phyloP scores from a whole-genome alignment of 2,329 filamentous ascomycete genomes.

The Lasiodiplodia hormozganensis region DNA sequence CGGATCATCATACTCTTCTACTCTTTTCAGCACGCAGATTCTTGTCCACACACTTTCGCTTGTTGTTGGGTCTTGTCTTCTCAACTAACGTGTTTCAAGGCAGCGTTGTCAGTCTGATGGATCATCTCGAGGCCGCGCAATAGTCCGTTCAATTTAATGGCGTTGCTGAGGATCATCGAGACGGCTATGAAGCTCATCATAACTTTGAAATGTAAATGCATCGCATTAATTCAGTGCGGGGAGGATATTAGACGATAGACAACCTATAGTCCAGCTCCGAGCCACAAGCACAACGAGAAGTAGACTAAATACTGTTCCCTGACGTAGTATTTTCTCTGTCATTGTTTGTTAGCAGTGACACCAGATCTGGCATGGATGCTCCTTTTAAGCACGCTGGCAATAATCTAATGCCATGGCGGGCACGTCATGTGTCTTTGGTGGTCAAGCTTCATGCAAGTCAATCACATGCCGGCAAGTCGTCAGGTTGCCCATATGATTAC shows the following conservation, averaged over 20 bases:
- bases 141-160: not conserved
- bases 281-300: no score
- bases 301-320: no score
- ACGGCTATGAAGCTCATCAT: not conserved
- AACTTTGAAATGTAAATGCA: not conserved
- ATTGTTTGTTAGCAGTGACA: not conserved
- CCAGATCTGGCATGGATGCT: not conserved
- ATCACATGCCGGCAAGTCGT: not conserved
- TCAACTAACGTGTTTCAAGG: not conserved
- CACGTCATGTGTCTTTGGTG: not conserved
- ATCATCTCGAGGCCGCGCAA: not conserved
- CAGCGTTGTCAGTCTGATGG: not conserved
- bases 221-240: not conserved
- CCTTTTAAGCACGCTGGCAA: not conserved
- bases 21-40: no score
- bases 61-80: no score
- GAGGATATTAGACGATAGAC: not conserved
- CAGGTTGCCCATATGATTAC: fast-evolving
- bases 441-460: not conserved
- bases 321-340: no score
- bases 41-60: no score
- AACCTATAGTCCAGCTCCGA: not conserved
- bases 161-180: not conserved
- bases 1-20: no score
- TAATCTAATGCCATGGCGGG: not conserved